These are phyloP conservation scores for Solanum verrucosum DNA, from an alignment of 257 asterid genomes.

Conservation along the genomic window DNA sequence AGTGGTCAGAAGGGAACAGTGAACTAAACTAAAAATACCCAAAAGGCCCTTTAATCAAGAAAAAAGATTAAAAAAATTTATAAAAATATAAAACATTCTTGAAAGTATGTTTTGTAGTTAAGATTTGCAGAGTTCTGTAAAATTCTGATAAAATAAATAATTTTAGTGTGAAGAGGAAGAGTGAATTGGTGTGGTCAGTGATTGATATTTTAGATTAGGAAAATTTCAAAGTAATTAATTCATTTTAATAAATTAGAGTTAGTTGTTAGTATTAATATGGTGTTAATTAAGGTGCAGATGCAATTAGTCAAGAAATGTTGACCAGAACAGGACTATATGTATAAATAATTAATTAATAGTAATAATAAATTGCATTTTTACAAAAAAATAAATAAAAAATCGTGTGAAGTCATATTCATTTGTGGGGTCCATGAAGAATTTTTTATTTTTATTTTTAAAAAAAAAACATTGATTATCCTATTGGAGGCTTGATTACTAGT, in stretches of 20 bases:
- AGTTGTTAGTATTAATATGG: not conserved
- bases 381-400: not conserved
- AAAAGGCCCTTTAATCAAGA: slow-evolving; percentile 13
- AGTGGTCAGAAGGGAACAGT: not conserved
- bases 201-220: not conserved
- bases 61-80: not conserved
- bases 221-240: not conserved
- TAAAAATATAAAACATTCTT: slow-evolving; percentile 3
- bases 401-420: not conserved
- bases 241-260: not conserved
- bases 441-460: not conserved
- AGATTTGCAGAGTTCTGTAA: not conserved
- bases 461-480: not conserved
- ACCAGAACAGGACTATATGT: not conserved
- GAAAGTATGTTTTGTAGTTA: not conserved
- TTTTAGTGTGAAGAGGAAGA: not conserved
- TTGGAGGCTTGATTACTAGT: not conserved
- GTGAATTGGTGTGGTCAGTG: not conserved
- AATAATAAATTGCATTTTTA: not conserved
- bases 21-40: not conserved
- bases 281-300: not conserved
- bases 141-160: not conserved
- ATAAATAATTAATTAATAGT: not conserved
- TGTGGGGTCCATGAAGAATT: not conserved
- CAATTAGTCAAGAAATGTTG: not conserved